Conservation (phyloP, 73 alveolate species). For the Paramecium tetraurelia region DNA sequence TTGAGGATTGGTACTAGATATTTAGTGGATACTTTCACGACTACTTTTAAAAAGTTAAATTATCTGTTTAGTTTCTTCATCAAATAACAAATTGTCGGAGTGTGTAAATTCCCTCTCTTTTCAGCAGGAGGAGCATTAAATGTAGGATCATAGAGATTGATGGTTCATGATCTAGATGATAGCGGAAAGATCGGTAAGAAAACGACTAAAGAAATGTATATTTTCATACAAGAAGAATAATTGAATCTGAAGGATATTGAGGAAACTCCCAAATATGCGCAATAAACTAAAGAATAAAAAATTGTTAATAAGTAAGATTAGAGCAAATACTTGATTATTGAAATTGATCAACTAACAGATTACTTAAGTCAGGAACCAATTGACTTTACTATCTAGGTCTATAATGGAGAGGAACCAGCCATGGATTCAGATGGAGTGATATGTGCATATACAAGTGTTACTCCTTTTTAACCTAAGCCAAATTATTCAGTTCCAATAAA, state of each 20-base stretch:
- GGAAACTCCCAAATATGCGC: slow-evolving; percentile 15
- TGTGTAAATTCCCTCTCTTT: neutral
- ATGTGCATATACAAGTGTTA: neutral
- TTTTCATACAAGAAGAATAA: neutral
- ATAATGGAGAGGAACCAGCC: slow-evolving; percentile 10
- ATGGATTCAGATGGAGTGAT: neutral
- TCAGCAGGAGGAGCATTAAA: neutral
- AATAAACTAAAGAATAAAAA: slow-evolving; percentile 16
- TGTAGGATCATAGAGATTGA: neutral
- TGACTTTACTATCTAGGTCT: neutral
- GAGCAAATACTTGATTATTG: neutral
- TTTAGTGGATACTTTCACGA: neutral
- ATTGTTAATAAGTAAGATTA: neutral
- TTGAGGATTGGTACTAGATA: slow-evolving; percentile 20
- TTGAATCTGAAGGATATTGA: slow-evolving; percentile 12
- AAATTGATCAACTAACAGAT: neutral
- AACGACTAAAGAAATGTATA: neutral
- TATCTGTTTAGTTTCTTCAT: neutral
- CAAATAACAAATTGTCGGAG: neutral
- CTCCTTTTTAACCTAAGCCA: neutral
- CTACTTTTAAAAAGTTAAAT: neutral
- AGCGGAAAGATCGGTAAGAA: neutral
- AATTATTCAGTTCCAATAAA: neutral
- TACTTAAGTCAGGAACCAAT: neutral
- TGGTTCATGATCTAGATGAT: slow-evolving; percentile 13